Evolutionary conservation across 148 eudicot genomes (phyloP).

Genomic region (Chenopodium suecicum): DNA sequence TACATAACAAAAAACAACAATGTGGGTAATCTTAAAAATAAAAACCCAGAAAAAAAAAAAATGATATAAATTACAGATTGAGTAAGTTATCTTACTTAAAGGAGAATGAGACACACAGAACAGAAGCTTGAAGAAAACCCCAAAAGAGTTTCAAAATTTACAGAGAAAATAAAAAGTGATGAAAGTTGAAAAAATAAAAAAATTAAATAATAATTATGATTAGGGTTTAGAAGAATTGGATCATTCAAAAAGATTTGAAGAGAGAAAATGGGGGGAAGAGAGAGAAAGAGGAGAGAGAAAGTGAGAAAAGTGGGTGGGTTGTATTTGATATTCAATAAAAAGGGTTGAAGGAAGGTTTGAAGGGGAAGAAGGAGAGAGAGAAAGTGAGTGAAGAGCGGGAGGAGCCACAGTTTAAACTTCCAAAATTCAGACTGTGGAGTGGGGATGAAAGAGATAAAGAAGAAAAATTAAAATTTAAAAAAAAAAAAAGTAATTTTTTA

Average conservation of each 20-base stretch:
- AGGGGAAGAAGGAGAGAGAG: constrained; percentile 2
- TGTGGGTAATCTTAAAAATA: constrained; percentile 27
- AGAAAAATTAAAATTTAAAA: too few relatives aligned
- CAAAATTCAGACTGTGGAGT: constrained; percentile 34
- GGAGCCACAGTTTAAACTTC: constrained; percentile 59
- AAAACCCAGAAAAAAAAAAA: background rate
- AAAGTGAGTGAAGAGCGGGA: constrained; percentile 48
- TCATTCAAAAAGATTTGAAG: constrained; percentile 22
- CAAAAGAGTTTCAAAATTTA: background rate
- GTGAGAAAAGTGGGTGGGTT: constrained; percentile 21
- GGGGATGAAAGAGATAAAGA: background rate
- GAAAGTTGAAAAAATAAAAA: background rate
- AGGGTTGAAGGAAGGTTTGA: background rate
- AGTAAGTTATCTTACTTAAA: constrained; percentile 18
- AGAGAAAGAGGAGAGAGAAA: constrained; percentile 2
- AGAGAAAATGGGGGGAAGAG: background rate
- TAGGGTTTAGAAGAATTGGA: constrained; percentile 37
- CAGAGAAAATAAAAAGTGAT: background rate
- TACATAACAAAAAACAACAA: constrained; percentile 10
- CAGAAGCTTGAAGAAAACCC: constrained; percentile 25
- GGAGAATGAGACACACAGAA: constrained; percentile 27
- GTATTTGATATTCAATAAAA: background rate
- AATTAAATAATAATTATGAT: background rate
- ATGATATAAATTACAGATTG: background rate
- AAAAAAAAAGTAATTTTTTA: too few relatives aligned